These are phyloP conservation scores for Collybia sp. DNA, from an alignment of 768 basidiomycete species.

Conservation along the genomic window DNA sequence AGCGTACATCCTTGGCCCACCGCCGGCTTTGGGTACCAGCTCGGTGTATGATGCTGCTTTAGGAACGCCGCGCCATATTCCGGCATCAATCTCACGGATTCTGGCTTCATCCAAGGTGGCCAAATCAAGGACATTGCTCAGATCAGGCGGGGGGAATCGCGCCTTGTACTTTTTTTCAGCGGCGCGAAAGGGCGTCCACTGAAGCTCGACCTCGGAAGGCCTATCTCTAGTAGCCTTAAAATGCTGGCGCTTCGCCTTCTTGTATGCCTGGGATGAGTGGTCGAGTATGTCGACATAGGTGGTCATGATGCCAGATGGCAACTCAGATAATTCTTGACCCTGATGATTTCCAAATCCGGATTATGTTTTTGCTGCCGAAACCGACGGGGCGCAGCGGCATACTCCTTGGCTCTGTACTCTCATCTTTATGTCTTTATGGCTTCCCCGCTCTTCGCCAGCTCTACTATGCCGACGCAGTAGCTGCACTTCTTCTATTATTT, in stretches of 20 bases:
- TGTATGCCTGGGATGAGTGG: conserved; percentile 49
- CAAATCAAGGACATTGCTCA: conserved; percentile 66
- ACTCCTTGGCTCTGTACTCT: conserved; percentile 3
- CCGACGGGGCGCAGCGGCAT: no score
- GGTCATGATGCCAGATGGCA: no score
- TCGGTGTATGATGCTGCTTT: conserved; percentile 28
- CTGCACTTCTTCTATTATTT: conserved; percentile 21
- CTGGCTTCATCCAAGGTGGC: conserved; percentile 38
- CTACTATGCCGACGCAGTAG: conserved; percentile 35
- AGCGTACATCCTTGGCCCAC: conserved; percentile 31
- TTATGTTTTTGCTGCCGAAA: not conserved
- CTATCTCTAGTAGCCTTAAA: conserved; percentile 58
- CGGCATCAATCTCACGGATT: conserved; percentile 34
- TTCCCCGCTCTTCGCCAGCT: conserved; percentile 51
- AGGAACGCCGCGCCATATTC: conserved; percentile 43
- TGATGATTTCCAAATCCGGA: not conserved
- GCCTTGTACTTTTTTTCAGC: conserved; percentile 82
- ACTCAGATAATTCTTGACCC: no score
- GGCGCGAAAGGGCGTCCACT: conserved; percentile 72
- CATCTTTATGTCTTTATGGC: conserved; percentile 68
- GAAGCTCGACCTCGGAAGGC: conserved; percentile 33
- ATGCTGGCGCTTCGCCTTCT: conserved; percentile 52
- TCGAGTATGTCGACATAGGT: conserved; percentile 20
- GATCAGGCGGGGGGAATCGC: conserved; percentile 72
- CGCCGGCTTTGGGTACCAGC: conserved; percentile 18